Evolutionary conservation across 176 grass and related monocot genomes (phyloP).

Genomic region (Carex kokanica): DNA sequence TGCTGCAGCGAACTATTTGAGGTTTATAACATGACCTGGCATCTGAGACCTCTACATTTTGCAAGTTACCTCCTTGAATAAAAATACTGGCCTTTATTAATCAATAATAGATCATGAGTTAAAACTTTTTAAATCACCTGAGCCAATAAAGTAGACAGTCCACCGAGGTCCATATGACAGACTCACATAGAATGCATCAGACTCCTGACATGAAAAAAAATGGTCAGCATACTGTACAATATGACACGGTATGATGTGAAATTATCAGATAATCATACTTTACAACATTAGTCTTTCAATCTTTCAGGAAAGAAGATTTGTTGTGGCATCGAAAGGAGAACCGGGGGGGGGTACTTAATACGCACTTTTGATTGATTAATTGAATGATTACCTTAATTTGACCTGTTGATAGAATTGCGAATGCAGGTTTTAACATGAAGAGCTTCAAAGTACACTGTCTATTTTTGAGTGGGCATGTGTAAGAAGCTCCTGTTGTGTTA

Average conservation of each 20-base stretch:
- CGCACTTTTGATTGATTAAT: not conserved
- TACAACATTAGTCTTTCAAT: not conserved
- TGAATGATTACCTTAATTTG: conserved; percentile 31
- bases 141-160: conserved; percentile 54
- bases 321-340: not conserved
- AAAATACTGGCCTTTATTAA: not conserved
- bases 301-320: not conserved
- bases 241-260: not conserved
- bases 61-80: not conserved
- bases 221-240: not conserved
- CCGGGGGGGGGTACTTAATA: not conserved
- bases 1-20: not conserved
- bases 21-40: not conserved
- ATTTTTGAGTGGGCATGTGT: conserved; percentile 38
- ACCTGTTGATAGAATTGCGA: conserved; percentile 46
- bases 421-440: conserved; percentile 35
- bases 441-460: conserved; percentile 37
- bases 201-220: conserved; percentile 32
- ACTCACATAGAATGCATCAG: conserved; percentile 40
- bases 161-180: conserved; percentile 64
- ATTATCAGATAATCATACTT: not conserved
- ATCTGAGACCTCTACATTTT: not conserved
- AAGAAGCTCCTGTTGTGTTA: conserved; percentile 55
- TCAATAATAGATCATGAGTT: not conserved
- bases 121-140: conserved; percentile 38